Conservation (phyloP, 1,139 yeast species). For the Fermentozyma sake region DNA sequence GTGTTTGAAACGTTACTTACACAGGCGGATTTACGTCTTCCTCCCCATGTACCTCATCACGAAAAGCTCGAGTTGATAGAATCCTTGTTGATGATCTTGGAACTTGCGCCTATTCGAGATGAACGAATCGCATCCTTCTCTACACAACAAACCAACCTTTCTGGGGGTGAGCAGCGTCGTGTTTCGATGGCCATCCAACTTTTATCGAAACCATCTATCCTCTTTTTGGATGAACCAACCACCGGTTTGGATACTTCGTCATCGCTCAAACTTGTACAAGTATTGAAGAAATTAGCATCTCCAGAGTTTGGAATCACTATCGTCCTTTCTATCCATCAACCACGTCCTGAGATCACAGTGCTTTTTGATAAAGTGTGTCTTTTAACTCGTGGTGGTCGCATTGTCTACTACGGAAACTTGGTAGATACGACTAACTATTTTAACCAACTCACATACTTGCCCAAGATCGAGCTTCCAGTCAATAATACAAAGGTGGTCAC, state of each 20-base stretch:
- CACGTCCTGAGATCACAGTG: slow-evolving; percentile 66
- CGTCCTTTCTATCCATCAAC: slow-evolving; percentile 78
- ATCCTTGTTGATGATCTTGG: slow-evolving; percentile 55
- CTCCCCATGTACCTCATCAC: slow-evolving; percentile 31
- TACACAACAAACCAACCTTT: slow-evolving; percentile 44
- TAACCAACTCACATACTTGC: slow-evolving; percentile 13
- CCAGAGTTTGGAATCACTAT: slow-evolving; percentile 62
- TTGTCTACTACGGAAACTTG: slow-evolving; percentile 57
- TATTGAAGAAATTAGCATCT: slow-evolving; percentile 50
- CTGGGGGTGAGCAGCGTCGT: slow-evolving; percentile 85
- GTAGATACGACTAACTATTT: slow-evolving; percentile 49
- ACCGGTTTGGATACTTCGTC: slow-evolving; percentile 83
- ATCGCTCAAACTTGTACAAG: slow-evolving; percentile 61
- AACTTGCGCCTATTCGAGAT: slow-evolving; percentile 56
- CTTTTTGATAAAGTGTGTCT: slow-evolving; percentile 69
- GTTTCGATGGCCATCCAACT: slow-evolving; percentile 76
- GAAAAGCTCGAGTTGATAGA: slow-evolving; percentile 50
- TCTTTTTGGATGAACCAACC: slow-evolving; percentile 85
- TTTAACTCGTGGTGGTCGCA: slow-evolving; percentile 64
- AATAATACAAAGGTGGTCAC: background rate
- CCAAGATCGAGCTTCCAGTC: background rate
- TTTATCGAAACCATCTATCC: slow-evolving; percentile 67
- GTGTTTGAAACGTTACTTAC: slow-evolving; percentile 64
- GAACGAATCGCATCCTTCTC: slow-evolving; percentile 51
- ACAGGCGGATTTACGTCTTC: slow-evolving; percentile 67